Percentiles rank a stretch among this genome's conserved stretches.
These are phyloP conservation scores for Abelmoschus esculentus DNA, from an alignment of 345 rosid species.

Conservation along the genomic window DNA sequence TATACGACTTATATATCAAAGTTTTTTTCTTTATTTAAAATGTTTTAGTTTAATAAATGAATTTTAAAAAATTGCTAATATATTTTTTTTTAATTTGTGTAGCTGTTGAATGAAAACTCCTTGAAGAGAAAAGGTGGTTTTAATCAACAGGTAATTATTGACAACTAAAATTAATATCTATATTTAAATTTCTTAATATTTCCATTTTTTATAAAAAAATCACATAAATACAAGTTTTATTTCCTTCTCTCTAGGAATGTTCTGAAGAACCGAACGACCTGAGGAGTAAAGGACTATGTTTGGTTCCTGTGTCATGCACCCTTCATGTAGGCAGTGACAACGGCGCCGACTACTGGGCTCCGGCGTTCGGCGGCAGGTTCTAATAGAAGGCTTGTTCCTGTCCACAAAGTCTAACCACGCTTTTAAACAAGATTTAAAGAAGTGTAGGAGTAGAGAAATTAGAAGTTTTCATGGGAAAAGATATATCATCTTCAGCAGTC, in stretches of 20 bases:
- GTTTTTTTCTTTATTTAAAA: no score
- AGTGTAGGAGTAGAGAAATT: neutral
- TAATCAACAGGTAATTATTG: conserved; percentile 18
- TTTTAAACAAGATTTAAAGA: neutral
- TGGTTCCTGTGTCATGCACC: conserved; percentile 88
- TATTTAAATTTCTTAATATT: neutral
- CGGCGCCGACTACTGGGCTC: conserved; percentile 97
- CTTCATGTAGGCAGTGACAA: conserved; percentile 74
- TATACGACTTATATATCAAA: no score
- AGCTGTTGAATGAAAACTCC: conserved; percentile 61
- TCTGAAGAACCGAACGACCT: conserved; percentile 51
- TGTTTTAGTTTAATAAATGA: neutral
- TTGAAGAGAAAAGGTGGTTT: conserved; percentile 53
- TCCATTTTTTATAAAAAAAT: neutral
- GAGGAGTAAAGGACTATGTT: conserved; percentile 87
- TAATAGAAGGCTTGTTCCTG: neutral
- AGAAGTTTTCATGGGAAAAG: conserved; percentile 18
- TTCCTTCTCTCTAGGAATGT: conserved; percentile 32
- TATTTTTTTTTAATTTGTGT: neutral
- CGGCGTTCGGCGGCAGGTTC: conserved; percentile 24
- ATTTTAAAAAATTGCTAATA: no score
- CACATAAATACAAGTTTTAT: neutral
- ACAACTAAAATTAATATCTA: no score
- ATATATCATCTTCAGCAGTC: conserved; percentile 98
- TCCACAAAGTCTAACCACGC: neutral